Evolutionary conservation across 106 monocot genomes (phyloP).

Genomic region (Dendrobium chrysotoxum): DNA sequence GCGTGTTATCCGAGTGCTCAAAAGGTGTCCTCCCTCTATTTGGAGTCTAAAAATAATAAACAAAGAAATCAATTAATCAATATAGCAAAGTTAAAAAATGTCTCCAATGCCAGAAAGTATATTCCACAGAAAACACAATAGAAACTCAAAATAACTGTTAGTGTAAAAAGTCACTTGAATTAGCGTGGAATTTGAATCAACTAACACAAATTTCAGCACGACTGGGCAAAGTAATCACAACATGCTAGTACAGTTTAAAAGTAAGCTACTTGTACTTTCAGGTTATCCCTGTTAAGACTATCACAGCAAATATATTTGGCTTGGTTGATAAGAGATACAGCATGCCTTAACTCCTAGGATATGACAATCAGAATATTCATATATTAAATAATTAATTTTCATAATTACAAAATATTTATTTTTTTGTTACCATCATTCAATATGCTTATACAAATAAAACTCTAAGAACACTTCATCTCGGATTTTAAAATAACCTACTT

Average conservation of each 20-base stretch:
- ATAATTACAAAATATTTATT: not conserved
- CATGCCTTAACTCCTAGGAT: not conserved
- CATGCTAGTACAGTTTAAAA: not conserved
- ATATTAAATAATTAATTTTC: not conserved
- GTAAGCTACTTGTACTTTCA: not conserved
- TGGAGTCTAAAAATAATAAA: slow-evolving; percentile 53
- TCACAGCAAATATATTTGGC: not conserved
- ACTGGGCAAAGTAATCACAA: not conserved
- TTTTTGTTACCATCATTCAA: not conserved
- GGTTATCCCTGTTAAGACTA: not conserved
- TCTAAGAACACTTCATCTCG: too few relatives aligned
- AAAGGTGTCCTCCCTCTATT: slow-evolving; percentile 48
- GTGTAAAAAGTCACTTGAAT: not conserved
- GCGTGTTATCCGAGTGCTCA: slow-evolving; percentile 58
- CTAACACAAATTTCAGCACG: not conserved
- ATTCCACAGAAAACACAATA: not conserved
- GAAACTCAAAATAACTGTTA: not conserved
- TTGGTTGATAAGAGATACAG: not conserved
- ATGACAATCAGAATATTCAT: not conserved
- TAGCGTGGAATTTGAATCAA: not conserved
- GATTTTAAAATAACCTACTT: too few relatives aligned
- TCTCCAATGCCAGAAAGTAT: not conserved
- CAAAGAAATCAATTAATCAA: slow-evolving; percentile 7
- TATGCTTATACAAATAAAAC: not conserved
- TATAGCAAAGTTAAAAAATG: not conserved